Percentiles rank a stretch among this genome's conserved stretches.
These are phyloP conservation scores for Clausena lansium DNA, from an alignment of 345 rosid genomes.

Conservation along the genomic window DNA sequence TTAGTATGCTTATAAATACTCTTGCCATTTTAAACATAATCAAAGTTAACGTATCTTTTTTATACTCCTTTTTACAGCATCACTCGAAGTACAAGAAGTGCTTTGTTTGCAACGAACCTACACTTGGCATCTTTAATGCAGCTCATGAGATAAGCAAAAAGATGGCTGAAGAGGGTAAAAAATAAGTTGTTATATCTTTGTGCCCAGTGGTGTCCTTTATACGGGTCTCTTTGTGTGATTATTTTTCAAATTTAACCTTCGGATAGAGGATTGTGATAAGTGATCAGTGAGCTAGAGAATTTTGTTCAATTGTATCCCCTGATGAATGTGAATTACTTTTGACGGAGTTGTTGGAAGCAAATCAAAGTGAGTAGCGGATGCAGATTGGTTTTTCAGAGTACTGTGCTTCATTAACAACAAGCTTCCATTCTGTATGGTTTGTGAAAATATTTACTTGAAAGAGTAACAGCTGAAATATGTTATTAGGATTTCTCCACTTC, in stretches of 20 bases:
- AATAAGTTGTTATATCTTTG: not conserved
- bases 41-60: not conserved
- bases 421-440: too few relatives aligned
- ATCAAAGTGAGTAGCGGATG: too few relatives aligned
- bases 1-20: too few relatives aligned
- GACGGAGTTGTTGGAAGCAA: not conserved
- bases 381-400: too few relatives aligned
- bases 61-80: conserved; percentile 45
- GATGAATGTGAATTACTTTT: not conserved
- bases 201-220: not conserved
- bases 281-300: not conserved
- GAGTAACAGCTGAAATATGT: too few relatives aligned
- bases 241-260: not conserved
- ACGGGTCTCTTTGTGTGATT: not conserved
- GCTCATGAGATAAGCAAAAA: conserved; percentile 70
- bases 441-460: too few relatives aligned
- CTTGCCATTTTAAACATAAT: not conserved
- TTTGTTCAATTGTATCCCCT: not conserved
- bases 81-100: conserved; percentile 89
- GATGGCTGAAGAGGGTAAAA: conserved; percentile 45
- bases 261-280: not conserved
- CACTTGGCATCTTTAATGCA: conserved; percentile 73
- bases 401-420: too few relatives aligned
- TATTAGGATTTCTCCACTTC: too few relatives aligned
- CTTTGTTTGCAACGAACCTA: conserved; percentile 84